Evolutionary conservation across 2,329 filamentous ascomycete species (phyloP).

Genomic region (Akanthomyces lecanii): DNA sequence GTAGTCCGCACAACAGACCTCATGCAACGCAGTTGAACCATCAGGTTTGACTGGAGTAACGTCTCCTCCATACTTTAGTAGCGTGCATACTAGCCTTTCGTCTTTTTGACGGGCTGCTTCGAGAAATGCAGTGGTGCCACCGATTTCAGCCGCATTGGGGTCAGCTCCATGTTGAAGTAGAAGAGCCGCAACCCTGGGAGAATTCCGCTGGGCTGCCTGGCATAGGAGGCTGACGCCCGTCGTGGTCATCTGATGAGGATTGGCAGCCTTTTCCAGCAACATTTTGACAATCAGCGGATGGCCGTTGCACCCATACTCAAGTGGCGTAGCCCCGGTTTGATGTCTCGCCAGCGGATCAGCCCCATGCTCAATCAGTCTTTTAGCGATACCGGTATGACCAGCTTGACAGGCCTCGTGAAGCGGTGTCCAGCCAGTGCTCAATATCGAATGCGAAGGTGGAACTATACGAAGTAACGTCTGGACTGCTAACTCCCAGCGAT

Average conservation of each 20-base stretch:
- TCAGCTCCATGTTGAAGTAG: constrained; percentile 1
- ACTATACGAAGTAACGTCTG: not conserved
- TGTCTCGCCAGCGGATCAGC: not conserved
- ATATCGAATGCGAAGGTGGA: not conserved
- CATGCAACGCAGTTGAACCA: not conserved
- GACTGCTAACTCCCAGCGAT: not conserved
- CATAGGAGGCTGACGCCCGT: not conserved
- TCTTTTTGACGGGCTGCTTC: not conserved
- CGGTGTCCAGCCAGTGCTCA: not conserved
- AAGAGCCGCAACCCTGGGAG: not conserved
- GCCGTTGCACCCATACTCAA: constrained; percentile 4
- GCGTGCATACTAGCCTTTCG: not conserved
- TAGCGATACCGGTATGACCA: not conserved
- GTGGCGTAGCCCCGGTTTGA: constrained; percentile 2
- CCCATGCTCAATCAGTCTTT: constrained; percentile 1
- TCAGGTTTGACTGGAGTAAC: not conserved
- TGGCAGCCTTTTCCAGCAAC: constrained; percentile 8
- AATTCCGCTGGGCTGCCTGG: not conserved
- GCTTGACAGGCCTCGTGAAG: constrained; percentile 2
- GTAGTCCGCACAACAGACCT: not conserved
- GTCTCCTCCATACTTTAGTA: constrained; percentile 1
- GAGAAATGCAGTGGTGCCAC: not conserved
- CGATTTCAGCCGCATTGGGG: not conserved
- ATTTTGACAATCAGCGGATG: not conserved
- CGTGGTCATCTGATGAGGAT: not conserved